phyloP scores from a whole-genome alignment of 2,329 filamentous ascomycete genomes.

The Penicillium sp. region DNA sequence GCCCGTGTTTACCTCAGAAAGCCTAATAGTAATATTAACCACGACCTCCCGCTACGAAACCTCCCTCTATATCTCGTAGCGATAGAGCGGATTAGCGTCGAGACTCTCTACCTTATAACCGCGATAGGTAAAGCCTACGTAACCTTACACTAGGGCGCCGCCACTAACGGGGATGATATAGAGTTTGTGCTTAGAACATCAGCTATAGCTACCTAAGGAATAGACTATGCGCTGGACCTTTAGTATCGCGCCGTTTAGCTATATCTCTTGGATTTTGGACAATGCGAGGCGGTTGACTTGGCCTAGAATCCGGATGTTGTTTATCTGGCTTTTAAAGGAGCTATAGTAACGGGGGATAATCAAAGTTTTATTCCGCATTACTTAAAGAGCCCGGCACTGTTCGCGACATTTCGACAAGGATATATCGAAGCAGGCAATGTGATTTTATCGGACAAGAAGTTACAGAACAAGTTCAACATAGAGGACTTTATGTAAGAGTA shows the following conservation, averaged over 20 bases:
- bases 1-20: conserved; percentile 6
- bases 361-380: conserved; percentile 8
- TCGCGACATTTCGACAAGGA: conserved; percentile 7
- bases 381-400: conserved; percentile 14
- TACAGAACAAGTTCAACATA: conserved; percentile 1
- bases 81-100: conserved; percentile 4
- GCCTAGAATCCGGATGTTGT: neutral
- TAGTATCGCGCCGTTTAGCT: conserved; percentile 1
- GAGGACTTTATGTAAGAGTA: conserved; percentile 11
- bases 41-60: neutral
- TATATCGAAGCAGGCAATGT: conserved; percentile 5
- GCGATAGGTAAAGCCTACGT: conserved; percentile 10
- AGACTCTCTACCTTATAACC: conserved; percentile 1
- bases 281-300: neutral
- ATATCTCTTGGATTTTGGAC: neutral
- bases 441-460: neutral
- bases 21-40: neutral
- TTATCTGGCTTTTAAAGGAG: conserved; percentile 15
- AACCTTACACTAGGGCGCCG: conserved; percentile 11
- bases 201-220: neutral
- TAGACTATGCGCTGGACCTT: neutral
- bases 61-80: conserved; percentile 4
- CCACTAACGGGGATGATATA: conserved; percentile 9
- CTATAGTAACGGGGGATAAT: conserved; percentile 13
- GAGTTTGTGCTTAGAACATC: conserved; percentile 14